These are phyloP conservation scores for Eucalyptus virginea DNA, from an alignment of 345 rosid species.

Conservation along the genomic window DNA sequence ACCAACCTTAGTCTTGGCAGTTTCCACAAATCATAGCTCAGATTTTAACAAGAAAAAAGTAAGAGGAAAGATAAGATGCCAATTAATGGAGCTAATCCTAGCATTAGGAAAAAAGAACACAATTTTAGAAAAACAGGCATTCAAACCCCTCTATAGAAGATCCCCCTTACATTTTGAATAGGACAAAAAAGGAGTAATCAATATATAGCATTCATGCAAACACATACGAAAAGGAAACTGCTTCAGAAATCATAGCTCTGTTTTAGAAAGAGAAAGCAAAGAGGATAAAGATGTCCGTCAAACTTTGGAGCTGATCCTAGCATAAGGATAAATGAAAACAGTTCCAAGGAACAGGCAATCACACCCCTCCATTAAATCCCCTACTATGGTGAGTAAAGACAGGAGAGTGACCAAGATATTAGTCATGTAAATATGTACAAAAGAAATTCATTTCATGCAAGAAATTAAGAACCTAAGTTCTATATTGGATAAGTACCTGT, in stretches of 20 bases:
- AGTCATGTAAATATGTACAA: not conserved
- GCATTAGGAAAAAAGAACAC: not conserved
- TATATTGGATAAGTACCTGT: slow-evolving; percentile 35
- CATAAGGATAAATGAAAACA: not conserved
- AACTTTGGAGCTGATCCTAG: not conserved
- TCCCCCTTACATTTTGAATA: not conserved
- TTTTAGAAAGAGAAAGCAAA: not conserved
- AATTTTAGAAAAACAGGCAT: not conserved
- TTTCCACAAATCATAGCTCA: not conserved
- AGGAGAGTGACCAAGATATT: not conserved
- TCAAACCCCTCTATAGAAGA: not conserved
- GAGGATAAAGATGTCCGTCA: not conserved
- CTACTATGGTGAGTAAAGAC: not conserved
- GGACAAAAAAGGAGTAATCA: not conserved
- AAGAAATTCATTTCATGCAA: not conserved
- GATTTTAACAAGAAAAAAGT: not conserved
- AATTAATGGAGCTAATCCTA: not conserved
- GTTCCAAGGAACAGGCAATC: not conserved
- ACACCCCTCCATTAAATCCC: not conserved
- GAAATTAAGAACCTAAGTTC: not conserved
- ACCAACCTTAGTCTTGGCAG: too few relatives aligned
- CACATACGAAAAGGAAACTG: not conserved
- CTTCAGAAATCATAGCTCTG: not conserved
- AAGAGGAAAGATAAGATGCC: not conserved
- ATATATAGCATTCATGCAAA: not conserved